Conservation (phyloP, 768 basidiomycete species). For the Clavaria fumosa region DNA sequence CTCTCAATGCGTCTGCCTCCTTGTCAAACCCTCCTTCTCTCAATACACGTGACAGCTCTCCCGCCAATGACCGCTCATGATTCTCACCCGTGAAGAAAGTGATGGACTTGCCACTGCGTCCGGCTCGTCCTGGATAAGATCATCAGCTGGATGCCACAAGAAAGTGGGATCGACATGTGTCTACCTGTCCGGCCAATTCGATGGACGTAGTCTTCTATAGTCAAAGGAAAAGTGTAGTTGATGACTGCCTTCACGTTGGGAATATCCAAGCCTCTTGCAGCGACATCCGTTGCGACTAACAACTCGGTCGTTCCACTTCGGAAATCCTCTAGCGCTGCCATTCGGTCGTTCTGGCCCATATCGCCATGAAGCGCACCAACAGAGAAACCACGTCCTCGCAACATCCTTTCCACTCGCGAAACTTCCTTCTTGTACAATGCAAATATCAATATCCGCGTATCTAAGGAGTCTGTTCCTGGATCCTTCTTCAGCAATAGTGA, state of each 20-base stretch:
- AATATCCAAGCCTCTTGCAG: constrained; percentile 93
- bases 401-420: constrained; percentile 69
- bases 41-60: constrained; percentile 84
- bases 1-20: constrained; percentile 42
- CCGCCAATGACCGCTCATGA: constrained; percentile 77
- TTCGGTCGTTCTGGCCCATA: constrained; percentile 69
- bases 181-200: constrained; percentile 79
- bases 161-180: constrained; percentile 13
- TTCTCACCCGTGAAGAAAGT: constrained; percentile 92
- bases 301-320: constrained; percentile 64
- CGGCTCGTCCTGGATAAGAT: constrained; percentile 56
- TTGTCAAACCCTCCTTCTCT: constrained; percentile 68
- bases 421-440: constrained; percentile 98
- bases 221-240: constrained; percentile 96
- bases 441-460: constrained; percentile 76
- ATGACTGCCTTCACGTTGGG: constrained; percentile 89
- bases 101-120: constrained; percentile 77
- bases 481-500: constrained; percentile 45
- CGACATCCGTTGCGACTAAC: constrained; percentile 94
- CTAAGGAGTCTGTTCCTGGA: constrained; percentile 30
- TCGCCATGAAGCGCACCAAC: constrained; percentile 85
- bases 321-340: constrained; percentile 79
- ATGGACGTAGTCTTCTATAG: constrained; percentile 86
- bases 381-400: constrained; percentile 55
- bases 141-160: constrained; percentile 1